Base-by-base conservation (phyloP, 73 alveolate species). In the Durusdinium trenchii region DNA sequence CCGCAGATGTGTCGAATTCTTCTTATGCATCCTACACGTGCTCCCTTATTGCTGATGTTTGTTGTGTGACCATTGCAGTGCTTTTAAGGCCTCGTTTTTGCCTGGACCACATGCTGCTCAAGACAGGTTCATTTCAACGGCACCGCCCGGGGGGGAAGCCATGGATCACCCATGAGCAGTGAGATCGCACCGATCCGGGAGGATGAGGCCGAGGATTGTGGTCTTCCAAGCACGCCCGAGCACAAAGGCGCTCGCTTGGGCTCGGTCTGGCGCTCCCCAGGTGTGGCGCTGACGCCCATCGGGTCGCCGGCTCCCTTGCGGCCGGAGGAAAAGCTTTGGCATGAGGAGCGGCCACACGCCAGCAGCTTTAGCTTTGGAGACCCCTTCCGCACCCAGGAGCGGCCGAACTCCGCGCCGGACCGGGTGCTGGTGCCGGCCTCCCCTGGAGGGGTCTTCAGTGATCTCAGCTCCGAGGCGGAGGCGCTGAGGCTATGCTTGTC, bases 141-240 rank as follows among this genome's bases (percentile, higher is more conserved):
- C n/a, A n/a, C n/a, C n/a, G n/a, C n/a, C n/a, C n/a, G n/a, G n/a
- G n/a, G n/a, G n/a, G n/a, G n/a, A n/a, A n/a, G n/a, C n/a, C n/a
- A n/a, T n/a, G n/a, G n/a, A n/a, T n/a, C n/a, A n/a, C n/a, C 91
- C 91, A 81, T 81, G 91, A 81, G 91, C 91, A 81, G 50, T 81
- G 91, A 81, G 50, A 81, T 81, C 91, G 46, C 91, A 32, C 91
- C 91, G 91, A 81, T 81, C 57, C 91, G 91, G 28, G 91, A 81
- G 91, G 91, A 81, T 81, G 91, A 81, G 69, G 69, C 91, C 20
- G 91, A 81, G 91, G 91, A 81, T 81, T 81, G 91, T 50, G 91
- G 91, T 35, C 91, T 81, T 47, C 91, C 91, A 50, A 81, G 71
- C 91, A 81, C 91, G 4, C 91, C 91, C 50, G 91, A 81, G 71